These are phyloP conservation scores for Venturiaceae sp. DNA, from an alignment of 2,329 filamentous ascomycete genomes.

Conservation along the genomic window DNA sequence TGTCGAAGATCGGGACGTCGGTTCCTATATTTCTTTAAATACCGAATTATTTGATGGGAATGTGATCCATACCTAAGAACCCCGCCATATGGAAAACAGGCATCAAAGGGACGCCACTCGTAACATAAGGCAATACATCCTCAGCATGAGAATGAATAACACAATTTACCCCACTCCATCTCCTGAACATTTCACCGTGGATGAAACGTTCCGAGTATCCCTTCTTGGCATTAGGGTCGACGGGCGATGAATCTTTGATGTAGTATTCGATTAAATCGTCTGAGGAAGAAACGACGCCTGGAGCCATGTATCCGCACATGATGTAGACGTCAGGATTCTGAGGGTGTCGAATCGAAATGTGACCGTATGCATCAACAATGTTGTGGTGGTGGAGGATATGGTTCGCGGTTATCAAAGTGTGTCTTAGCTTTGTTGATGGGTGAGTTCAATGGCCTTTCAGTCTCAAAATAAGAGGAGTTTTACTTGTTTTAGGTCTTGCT, in stretches of 20 bases:
- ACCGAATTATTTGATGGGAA: too few species aligned
- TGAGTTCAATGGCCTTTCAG: not conserved
- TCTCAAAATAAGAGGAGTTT: too few species aligned
- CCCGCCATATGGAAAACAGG: slow-evolving; percentile 9
- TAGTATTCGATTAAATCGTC: slow-evolving; percentile 8
- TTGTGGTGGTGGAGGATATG: slow-evolving; percentile 6
- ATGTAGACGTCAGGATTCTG: slow-evolving; percentile 8
- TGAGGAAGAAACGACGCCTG: slow-evolving; percentile 1
- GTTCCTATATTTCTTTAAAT: not conserved
- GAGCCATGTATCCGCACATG: slow-evolving; percentile 9
- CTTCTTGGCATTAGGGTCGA: slow-evolving; percentile 7
- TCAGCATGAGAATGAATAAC: slow-evolving; percentile 9
- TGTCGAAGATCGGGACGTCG: slow-evolving; percentile 23
- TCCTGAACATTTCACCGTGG: slow-evolving; percentile 9
- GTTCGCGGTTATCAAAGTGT: slow-evolving; percentile 2
- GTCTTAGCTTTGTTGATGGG: not conserved
- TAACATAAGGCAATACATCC: slow-evolving; percentile 6
- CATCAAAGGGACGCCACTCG: slow-evolving; percentile 4
- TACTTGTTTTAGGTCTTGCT: slow-evolving; percentile 20
- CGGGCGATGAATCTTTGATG: slow-evolving; percentile 7
- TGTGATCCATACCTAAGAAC: not conserved
- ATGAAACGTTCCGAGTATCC: slow-evolving; percentile 9
- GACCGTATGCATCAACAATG: slow-evolving; percentile 7
- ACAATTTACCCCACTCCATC: slow-evolving; percentile 4
- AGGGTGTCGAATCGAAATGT: slow-evolving; percentile 7